Conservation (phyloP, 176 grass and related monocot species). For the Miscanthus lutarioriparius region DNA sequence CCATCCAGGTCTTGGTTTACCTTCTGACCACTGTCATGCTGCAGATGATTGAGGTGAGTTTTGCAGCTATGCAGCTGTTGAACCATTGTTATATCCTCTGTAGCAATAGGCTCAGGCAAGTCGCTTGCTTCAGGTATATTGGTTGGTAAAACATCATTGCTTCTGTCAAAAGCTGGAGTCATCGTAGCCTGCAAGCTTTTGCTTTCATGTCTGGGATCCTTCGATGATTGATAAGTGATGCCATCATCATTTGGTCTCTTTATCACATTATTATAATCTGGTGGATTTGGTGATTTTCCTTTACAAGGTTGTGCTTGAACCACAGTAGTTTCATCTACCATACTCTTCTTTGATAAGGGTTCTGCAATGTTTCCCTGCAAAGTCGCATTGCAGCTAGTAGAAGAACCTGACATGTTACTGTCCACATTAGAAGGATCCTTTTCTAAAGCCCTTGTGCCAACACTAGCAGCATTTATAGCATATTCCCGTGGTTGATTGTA, state of each 20-base stretch:
- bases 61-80: not conserved
- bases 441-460: not conserved
- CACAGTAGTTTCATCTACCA: conserved; percentile 5
- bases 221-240: conserved; percentile 27
- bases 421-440: conserved; percentile 29
- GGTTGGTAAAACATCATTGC: conserved; percentile 10
- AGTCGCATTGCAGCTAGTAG: conserved; percentile 8
- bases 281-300: conserved; percentile 18
- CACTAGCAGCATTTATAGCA: conserved; percentile 16
- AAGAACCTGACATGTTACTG: conserved; percentile 10
- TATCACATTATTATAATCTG: not conserved
- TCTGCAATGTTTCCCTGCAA: conserved; percentile 19
- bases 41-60: conserved; percentile 9
- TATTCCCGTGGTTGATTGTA: conserved; percentile 11
- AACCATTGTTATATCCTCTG: conserved; percentile 26
- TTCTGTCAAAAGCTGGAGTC: conserved; percentile 25
- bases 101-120: conserved; percentile 26
- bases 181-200: not conserved
- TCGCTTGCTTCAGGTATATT: conserved; percentile 13
- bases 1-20: conserved; percentile 32
- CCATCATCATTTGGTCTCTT: not conserved
- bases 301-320: conserved; percentile 16
- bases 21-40: conserved; percentile 26
- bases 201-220: conserved; percentile 32
- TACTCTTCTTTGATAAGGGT: conserved; percentile 14